Conservation (phyloP, 1,139 yeast genomes). For the Debaryomyces coudertii region DNA sequence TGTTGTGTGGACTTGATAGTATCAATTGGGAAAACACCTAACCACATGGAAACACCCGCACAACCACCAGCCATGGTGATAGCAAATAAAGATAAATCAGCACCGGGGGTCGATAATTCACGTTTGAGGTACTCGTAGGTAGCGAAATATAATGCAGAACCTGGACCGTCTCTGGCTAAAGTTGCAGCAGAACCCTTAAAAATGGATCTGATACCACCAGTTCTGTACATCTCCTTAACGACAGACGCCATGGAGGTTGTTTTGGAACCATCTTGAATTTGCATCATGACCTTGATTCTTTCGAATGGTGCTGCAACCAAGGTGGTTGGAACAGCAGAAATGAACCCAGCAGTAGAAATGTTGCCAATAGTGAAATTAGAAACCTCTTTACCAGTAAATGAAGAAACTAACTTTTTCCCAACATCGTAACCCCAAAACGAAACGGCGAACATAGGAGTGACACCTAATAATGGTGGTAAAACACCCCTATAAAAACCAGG, state of each 20-base stretch:
- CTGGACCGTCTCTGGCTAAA: conserved; percentile 96
- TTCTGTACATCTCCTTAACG: conserved; percentile 67
- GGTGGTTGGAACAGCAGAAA: conserved; percentile 94
- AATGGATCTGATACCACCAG: conserved; percentile 83
- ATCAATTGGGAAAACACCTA: conserved; percentile 93
- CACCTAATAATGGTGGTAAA: conserved; percentile 88
- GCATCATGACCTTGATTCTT: conserved; percentile 92
- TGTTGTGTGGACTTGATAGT: conserved; percentile 89
- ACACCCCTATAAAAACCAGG: conserved; percentile 86
- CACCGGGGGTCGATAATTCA: conserved; percentile 56
- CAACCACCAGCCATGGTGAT: conserved; percentile 90
- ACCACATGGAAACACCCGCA: conserved; percentile 98
- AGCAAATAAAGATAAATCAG: conserved; percentile 67
- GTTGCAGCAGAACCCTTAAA: conserved; percentile 94
- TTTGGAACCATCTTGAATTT: conserved; percentile 61
- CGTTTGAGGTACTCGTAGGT: conserved; percentile 85
- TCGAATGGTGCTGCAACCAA: conserved; percentile 96
- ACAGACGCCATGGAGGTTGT: conserved; percentile 59
- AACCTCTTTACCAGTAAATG: conserved; percentile 42
- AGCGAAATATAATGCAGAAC: conserved; percentile 95
- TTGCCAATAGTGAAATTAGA: conserved; percentile 62
- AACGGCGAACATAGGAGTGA: conserved; percentile 97
- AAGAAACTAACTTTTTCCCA: conserved; percentile 74
- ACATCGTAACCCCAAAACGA: conserved; percentile 98
- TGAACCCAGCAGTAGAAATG: conserved; percentile 91